Evolutionary conservation across 768 basidiomycete species (phyloP), one percentile per base, ranked within the genome.

Genomic region (Boletellus ananiceps): DNA sequence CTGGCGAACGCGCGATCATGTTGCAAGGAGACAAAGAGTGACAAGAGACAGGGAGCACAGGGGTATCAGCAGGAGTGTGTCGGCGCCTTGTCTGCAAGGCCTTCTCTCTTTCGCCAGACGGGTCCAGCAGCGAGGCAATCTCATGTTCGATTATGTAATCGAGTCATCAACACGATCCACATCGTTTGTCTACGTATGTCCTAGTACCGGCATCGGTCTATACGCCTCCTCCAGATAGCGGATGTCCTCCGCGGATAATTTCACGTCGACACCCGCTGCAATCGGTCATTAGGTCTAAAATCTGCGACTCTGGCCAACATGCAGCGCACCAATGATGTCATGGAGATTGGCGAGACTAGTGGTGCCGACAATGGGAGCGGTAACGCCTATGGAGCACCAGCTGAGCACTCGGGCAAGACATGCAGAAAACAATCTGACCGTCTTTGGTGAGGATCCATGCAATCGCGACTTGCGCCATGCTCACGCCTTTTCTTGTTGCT

Each of bases 161-260:
- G 9, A 2, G 12, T 16, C 13, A 3, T 41, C n/a, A 29, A 25
- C 7, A n/a, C 11, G 14, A 16, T 16, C 9, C n/a, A 7, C 15
- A 16, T 19, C 31, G 13, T 19, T 15, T 31, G 2, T 29, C 50
- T 55, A 65, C 15, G 49, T 36, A 35, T 75, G 73, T n/a, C 77
- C 74, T 6, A 74, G 53, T 19, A 76, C 63, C 11, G 63, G 36
- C 52, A 66, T 66, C 5, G 79, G 70, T 38, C 47, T 51, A 60
- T 81, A 82, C 1, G 66, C 62, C 54, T 76, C 72, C 40, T 72
- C 71, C 41, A 82, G 65, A 39, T 67, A 70, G 47, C 71, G 65
- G 33, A 76, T 65, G 52, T 82, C 81, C 21, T 80, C 81, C 14
- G 63, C 61, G 0, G 72, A 72, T 50, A 82, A 64, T 38, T 71